A percentile compares a stretch with the other conserved stretches of the same genome.
Conservation (phyloP, 768 basidiomycete species). For the Mycena latifolia region DNA sequence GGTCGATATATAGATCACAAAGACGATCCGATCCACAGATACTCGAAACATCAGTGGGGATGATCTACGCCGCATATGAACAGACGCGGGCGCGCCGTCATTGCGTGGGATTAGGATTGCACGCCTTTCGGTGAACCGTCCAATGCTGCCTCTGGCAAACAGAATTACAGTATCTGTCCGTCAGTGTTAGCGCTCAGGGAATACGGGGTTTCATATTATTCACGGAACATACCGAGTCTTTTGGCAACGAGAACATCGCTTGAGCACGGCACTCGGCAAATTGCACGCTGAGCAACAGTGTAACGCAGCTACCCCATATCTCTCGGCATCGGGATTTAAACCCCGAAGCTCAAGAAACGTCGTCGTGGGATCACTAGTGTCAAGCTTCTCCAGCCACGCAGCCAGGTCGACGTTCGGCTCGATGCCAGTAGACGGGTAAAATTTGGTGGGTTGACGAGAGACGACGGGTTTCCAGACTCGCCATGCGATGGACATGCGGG, state of each 20-base stretch:
- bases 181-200: neutral
- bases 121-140: too few species aligned
- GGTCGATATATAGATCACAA: too few species aligned
- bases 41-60: too few species aligned
- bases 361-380: neutral
- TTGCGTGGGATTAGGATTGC: too few species aligned
- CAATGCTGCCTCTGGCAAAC: slow-evolving; percentile 1
- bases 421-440: neutral
- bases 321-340: neutral
- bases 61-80: too few species aligned
- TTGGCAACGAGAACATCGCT: slow-evolving; percentile 3
- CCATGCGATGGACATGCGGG: slow-evolving; percentile 11
- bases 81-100: too few species aligned
- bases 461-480: slow-evolving; percentile 1
- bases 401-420: slow-evolving; percentile 14
- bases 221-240: neutral
- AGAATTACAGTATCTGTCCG: neutral
- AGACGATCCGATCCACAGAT: too few species aligned
- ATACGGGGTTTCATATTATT: too few species aligned
- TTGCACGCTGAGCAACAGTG: neutral
- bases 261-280: slow-evolving; percentile 1
- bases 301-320: neutral
- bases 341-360: neutral
- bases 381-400: slow-evolving; percentile 14
- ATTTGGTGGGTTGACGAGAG: neutral